Evolutionary conservation across 306 rosid species (phyloP).

Genomic region (Malus sylvestris): DNA sequence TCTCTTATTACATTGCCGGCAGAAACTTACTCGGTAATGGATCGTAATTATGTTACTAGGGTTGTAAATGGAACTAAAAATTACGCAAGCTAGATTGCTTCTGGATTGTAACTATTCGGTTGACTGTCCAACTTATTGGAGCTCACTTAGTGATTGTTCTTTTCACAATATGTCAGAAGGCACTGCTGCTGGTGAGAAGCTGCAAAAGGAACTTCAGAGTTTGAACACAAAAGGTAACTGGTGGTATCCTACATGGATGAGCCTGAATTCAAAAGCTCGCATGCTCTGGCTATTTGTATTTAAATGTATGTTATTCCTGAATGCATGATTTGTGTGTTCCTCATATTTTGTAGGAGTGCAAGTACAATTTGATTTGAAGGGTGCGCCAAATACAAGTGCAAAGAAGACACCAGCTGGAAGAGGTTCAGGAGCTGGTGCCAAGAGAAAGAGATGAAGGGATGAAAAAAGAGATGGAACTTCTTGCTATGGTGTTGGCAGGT

Average conservation of each 20-base stretch:
- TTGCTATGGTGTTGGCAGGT: background rate
- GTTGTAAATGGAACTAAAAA: background rate
- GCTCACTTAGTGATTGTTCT: constrained; percentile 8
- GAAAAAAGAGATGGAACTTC: background rate
- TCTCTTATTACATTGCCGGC: background rate
- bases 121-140: background rate
- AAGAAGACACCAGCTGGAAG: constrained; percentile 61
- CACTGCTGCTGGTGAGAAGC: constrained; percentile 58
- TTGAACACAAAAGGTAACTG: too few species aligned
- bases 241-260: constrained; percentile 14
- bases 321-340: background rate
- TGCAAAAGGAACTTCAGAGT: constrained; percentile 47
- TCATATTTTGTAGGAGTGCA: constrained; percentile 39
- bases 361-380: constrained; percentile 79
- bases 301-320: background rate
- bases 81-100: background rate
- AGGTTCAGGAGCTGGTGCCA: constrained; percentile 53
- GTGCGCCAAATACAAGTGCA: constrained; percentile 44
- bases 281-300: background rate
- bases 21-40: background rate
- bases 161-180: constrained; percentile 32
- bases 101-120: background rate
- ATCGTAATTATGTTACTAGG: background rate
- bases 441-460: constrained; percentile 75
- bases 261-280: background rate